These are phyloP conservation scores for Sporothrix euskadiensis DNA, from an alignment of 2,329 filamentous ascomycete species.

Conservation along the genomic window DNA sequence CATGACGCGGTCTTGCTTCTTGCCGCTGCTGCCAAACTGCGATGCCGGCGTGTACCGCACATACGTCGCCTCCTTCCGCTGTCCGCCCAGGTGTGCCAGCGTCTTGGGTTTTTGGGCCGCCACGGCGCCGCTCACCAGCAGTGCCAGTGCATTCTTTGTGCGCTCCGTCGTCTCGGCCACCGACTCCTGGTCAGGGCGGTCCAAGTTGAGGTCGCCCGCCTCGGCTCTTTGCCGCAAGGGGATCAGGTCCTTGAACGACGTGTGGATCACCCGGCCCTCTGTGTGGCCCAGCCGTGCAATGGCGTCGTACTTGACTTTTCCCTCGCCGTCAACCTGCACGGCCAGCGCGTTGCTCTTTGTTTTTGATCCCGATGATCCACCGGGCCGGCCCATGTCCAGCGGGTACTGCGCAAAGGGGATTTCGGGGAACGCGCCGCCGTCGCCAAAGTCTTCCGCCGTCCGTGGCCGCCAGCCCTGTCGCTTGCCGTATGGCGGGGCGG, in stretches of 20 bases:
- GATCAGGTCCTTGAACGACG: conserved; percentile 95
- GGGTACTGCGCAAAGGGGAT: conserved; percentile 87
- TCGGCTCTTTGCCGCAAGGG: conserved; percentile 90
- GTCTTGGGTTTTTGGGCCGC: conserved; percentile 96
- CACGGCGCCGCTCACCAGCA: conserved; percentile 79
- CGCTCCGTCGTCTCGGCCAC: conserved; percentile 81
- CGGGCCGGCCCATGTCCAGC: conserved; percentile 87
- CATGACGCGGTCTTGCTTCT: conserved; percentile 94
- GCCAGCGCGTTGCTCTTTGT: conserved; percentile 81
- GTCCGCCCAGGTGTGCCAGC: conserved; percentile 67
- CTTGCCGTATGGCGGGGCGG: conserved; percentile 85
- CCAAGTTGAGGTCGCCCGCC: conserved; percentile 85
- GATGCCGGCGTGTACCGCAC: conserved; percentile 94
- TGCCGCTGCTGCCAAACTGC: conserved; percentile 86
- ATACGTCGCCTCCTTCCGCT: conserved; percentile 82
- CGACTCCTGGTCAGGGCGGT: conserved; percentile 80
- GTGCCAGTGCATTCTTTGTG: conserved; percentile 82
- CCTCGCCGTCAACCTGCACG: conserved; percentile 87
- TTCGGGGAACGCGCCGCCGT: conserved; percentile 66
- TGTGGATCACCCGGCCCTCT: conserved; percentile 82
- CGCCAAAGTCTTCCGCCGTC: conserved; percentile 85
- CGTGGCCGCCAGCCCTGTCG: conserved; percentile 89
- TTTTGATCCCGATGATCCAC: conserved; percentile 45
- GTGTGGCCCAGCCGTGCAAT: conserved; percentile 87
- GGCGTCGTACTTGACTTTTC: conserved; percentile 94